phyloP scores from a whole-genome alignment of 108 stramenopile genomes.

The Halocafeteria seosinensis region DNA sequence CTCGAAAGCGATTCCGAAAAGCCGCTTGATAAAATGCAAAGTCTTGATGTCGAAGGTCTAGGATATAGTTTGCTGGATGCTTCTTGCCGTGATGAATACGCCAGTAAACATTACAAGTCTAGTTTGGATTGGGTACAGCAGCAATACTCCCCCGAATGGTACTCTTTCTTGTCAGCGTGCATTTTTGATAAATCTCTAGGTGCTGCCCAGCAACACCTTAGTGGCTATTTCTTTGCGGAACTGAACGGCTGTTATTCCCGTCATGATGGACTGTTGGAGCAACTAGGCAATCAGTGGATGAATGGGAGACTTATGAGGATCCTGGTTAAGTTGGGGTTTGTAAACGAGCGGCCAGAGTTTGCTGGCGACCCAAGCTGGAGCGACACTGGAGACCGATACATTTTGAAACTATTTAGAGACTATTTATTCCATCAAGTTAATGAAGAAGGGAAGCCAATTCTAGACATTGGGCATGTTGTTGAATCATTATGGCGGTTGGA shows the following conservation, averaged over 20 bases:
- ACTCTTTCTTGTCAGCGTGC: constrained; percentile 16
- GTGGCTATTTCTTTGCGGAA: neutral
- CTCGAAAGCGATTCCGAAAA: constrained; percentile 26
- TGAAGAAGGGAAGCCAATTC: constrained; percentile 17
- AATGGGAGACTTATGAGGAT: constrained; percentile 11
- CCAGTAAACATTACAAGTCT: constrained; percentile 10
- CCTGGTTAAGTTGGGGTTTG: constrained; percentile 21
- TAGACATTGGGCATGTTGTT: constrained; percentile 34
- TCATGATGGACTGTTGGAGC: constrained; percentile 1
- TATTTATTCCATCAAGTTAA: constrained; percentile 24
- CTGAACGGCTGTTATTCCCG: constrained; percentile 9
- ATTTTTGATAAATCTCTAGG: constrained; percentile 16
- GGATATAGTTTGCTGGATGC: constrained; percentile 17
- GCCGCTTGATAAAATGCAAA: constrained; percentile 22
- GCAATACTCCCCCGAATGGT: constrained; percentile 23
- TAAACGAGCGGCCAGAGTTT: constrained; percentile 32
- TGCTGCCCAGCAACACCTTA: neutral
- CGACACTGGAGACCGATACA: constrained; percentile 30
- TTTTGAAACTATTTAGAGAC: constrained; percentile 35
- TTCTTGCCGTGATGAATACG: neutral
- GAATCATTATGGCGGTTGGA: constrained; percentile 27
- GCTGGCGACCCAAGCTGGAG: constrained; percentile 19
- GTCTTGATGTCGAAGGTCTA: constrained; percentile 19
- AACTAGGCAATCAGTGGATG: neutral
- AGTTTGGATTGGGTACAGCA: constrained; percentile 1